Conservation (phyloP, 176 grass and related monocot species). For the Thinopyrum elongatum region DNA sequence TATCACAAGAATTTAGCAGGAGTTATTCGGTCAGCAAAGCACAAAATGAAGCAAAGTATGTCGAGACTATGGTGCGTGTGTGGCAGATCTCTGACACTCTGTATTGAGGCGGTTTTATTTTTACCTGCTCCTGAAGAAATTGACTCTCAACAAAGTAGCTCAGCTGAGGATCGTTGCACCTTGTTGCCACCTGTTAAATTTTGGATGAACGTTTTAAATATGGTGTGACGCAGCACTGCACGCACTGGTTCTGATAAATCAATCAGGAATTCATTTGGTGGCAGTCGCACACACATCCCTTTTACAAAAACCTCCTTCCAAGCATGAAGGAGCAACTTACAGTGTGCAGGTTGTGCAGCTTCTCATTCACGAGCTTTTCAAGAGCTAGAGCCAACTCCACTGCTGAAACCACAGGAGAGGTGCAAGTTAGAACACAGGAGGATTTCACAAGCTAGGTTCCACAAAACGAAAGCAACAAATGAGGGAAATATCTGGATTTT, state of each 20-base stretch:
- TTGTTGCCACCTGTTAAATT: conserved; percentile 2
- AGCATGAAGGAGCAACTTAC: not conserved
- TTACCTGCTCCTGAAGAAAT: conserved; percentile 16
- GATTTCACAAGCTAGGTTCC: not conserved
- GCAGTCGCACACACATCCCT: not conserved
- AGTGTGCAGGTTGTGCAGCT: conserved; percentile 18
- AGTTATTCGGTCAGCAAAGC: not conserved
- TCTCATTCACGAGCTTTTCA: conserved; percentile 13
- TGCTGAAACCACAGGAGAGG: not conserved
- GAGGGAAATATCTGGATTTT: not conserved
- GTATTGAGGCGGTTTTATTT: not conserved
- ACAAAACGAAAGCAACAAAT: not conserved
- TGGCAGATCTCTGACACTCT: not conserved
- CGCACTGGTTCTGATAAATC: not conserved
- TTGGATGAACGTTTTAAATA: not conserved
- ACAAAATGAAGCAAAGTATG: not conserved
- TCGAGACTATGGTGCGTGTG: not conserved
- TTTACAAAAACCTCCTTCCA: not conserved
- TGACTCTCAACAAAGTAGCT: conserved; percentile 4
- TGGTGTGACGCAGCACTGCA: not conserved
- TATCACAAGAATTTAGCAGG: not conserved
- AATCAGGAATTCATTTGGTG: not conserved
- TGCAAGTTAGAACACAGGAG: not conserved
- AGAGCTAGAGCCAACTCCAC: conserved; percentile 11
- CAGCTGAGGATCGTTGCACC: conserved; percentile 19